Evolutionary conservation across 2,329 filamentous ascomycete species (phyloP).

Genomic region (Arthrobotrys musiformis): DNA sequence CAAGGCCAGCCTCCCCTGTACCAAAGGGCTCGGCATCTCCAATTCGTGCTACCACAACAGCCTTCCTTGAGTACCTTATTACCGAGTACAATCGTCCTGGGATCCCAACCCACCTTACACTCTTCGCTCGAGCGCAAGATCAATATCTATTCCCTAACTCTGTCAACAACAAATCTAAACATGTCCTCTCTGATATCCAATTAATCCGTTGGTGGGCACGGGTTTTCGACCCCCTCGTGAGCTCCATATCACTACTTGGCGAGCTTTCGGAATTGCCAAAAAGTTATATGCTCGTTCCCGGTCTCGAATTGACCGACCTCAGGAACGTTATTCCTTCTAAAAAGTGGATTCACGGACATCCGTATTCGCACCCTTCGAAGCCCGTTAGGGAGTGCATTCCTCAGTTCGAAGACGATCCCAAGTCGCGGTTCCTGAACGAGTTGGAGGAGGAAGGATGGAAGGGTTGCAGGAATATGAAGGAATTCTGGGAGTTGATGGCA

Average conservation of each 20-base stretch:
- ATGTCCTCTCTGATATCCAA: conserved; percentile 88
- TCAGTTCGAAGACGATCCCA: conserved; percentile 93
- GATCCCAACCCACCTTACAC: conserved; percentile 78
- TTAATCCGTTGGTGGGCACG: conserved; percentile 97
- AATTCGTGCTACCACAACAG: conserved; percentile 76
- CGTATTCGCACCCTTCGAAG: conserved; percentile 68
- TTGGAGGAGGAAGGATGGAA: conserved; percentile 85
- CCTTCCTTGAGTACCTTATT: conserved; percentile 81
- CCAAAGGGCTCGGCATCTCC: conserved; percentile 68
- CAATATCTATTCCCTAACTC: conserved; percentile 97
- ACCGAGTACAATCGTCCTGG: conserved; percentile 72
- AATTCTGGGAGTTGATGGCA: conserved; percentile 99
- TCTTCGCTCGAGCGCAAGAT: conserved; percentile 90
- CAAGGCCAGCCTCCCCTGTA: conserved; percentile 28
- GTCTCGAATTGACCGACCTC: conserved; percentile 83
- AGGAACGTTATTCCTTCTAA: conserved; percentile 77
- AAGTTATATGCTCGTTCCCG: conserved; percentile 87
- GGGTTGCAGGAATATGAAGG: conserved; percentile 82
- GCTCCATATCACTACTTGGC: conserved; percentile 68
- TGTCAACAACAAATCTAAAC: conserved; percentile 83
- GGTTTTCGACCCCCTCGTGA: conserved; percentile 74
- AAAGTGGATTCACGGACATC: conserved; percentile 75
- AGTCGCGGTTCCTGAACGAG: conserved; percentile 87
- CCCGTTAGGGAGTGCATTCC: conserved; percentile 72
- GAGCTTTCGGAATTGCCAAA: conserved; percentile 8